Evolutionary conservation across 148 eudicot genomes (phyloP), one percentile per base, ranked within the genome.

Genomic region (Vaccinium macrocarpon): DNA sequence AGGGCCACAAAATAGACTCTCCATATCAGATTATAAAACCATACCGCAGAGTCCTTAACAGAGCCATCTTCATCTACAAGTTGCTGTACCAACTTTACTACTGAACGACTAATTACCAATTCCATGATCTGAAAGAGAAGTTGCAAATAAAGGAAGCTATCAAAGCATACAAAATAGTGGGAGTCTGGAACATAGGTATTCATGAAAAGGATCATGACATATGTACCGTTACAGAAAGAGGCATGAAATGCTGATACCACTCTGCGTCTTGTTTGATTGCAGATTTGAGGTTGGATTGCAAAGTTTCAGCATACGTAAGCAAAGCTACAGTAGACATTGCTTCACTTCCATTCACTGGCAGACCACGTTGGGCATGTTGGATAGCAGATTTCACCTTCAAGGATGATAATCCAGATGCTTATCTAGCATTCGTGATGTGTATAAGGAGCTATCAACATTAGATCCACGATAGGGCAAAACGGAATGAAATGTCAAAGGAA

Each of bases 11-110:
- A 56, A 86, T 9, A 25, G 80, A 80, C 59, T 85, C 27, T 6
- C 70, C 62, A 76, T 12, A 61, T 75, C 53, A 50, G 42, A 53
- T 21, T 5, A 78, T 49, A 23, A 84, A 11, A 82, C 90, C 97
- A 80, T 81, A 97, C 99, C 79, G 98, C 97, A 80, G 99, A 92
- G 86, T 97, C 98, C 89, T 91, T 95, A 68, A 97, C 91, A 27
- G 88, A 88, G 76, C 99, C 99, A 91, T 97, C 99, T 86, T 95
- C 97, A 87, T 92, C 91, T 57, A 97, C 78, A 72, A 97, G 90
- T 85, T 93, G 94, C 75, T 87, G 85, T 82, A 97, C 87, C 79
- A 93, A 88, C 91, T 88, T 95, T 10, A 90, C 86, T 76, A 97
- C 88, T 55, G 96, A 85, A 79, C 89, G 88, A 81, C 79, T 93